Evolutionary conservation across 768 basidiomycete genomes (phyloP), one percentile per base, ranked within the genome.

Genomic region (Mrakia gelida): DNA sequence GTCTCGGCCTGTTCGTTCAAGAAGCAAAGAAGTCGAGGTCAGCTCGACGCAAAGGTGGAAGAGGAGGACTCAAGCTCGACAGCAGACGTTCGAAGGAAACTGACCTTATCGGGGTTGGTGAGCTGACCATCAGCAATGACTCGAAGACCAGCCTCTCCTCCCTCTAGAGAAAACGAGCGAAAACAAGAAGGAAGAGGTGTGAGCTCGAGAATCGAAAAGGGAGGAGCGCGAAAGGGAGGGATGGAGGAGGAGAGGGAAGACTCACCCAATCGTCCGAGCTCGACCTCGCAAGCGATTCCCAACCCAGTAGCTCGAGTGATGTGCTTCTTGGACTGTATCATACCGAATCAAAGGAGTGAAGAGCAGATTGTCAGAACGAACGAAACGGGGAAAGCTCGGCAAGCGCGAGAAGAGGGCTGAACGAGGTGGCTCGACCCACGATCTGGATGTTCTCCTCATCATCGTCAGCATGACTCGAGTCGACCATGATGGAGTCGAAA

Each of bases 401-500:
- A 41, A 41, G 59, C 23, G n/a, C 9, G 52, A 26, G 56, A n/a
- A 56, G n/a, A 10, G 71, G 41, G 45, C 43, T 26, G 18, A 32
- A 15, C n/a, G 54, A 9, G 11, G 3, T 30, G 21, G 30, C 8
- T 38, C 7, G 45, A 78, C 77, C 16, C 43, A 83, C 82, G 59
- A 84, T 82, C 63, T 79, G 80, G 45, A 83, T 83, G 80, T 83
- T 83, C 80, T 84, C 83, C 75, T 82, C 82, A 43, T 84, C 82
- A 32, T 81, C 82, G 74, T 81, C 84, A 34, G 83, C 84, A 72
- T 84, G 84, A 76, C 80, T 81, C 32, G 84, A 83, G 74, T 85
- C 84, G 30, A 85, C 84, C 84, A 85, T 85, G 80, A 85, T 85
- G 76, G 81, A 81, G 78, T 85, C 84, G 68, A 85, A 84, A 26